Base-by-base conservation (phyloP, 2,329 filamentous ascomycete species). In the Lachnellula subtilissima region DNA sequence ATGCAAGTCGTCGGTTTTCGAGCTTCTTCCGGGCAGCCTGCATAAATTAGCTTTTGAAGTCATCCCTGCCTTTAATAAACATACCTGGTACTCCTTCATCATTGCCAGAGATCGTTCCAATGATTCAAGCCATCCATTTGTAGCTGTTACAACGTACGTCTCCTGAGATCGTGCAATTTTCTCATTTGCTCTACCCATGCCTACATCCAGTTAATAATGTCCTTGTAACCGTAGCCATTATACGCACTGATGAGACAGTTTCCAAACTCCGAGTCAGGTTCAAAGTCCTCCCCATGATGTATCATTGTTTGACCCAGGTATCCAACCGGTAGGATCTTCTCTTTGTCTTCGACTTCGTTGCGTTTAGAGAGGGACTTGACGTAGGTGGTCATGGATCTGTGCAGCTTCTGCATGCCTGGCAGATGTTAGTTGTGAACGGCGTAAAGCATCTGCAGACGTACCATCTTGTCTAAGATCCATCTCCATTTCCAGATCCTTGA, bases 1-100 rank as follows among this genome's bases (percentile, higher is more conserved):
- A 97, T 61, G 91, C 91, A 56, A 97, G 79, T 58, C 93, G 85
- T 56, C 93, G 86, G 67, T 79, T 89, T 71, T 97, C 94, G 62
- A 97, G 87, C 83, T 96, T 97, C 82, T 94, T 97, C 69, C 93
- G 88, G 50, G 93, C 84, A 62, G 82, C 79, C 87, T 87, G 58
- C 57, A 57, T 32, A 54, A 32, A 48, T 66, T 54, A 57, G 49
- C 37, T 23, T 19, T 64, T 56, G 66, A 58, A 67, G 57, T 9
- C 28, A 42, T 25, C 52, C 4, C 3, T 8, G 23, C 12, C 5
- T 15, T 46, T 0, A 37, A 47, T 25, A 15, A 32, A 71, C 81
- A 53, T 79, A 93, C 89, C 81, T 97, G 91, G 67, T 96, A 97
- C 69, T 97, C 94, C 72, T 96, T 97, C 90, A 97, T 93, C 80